Evolutionary conservation across 495 filamentous ascomycete genomes (phyloP).

Genomic region (Penicillium bialowiezense): DNA sequence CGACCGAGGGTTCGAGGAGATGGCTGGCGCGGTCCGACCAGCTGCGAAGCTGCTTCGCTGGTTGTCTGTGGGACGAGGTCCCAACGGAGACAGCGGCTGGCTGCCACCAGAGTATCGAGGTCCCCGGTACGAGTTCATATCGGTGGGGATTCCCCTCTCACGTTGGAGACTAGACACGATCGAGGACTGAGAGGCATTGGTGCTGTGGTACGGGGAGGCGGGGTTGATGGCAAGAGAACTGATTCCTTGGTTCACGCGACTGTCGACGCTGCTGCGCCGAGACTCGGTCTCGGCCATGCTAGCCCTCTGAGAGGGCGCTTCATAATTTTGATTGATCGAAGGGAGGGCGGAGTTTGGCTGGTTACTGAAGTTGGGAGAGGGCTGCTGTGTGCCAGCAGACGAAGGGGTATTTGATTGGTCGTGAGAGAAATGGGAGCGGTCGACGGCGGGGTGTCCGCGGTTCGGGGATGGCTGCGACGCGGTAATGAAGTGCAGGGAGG

Average conservation of each 20-base stretch:
- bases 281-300: conserved; percentile 55
- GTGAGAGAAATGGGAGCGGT: conserved; percentile 42
- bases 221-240: conserved; percentile 63
- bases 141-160: conserved; percentile 49
- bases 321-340: conserved; percentile 52
- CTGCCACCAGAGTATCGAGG: conserved; percentile 43
- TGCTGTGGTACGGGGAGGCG: conserved; percentile 68
- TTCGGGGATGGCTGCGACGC: conserved; percentile 51
- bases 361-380: conserved; percentile 42
- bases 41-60: conserved; percentile 52
- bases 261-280: conserved; percentile 75
- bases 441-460: conserved; percentile 39
- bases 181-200: conserved; percentile 74
- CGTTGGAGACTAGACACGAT: conserved; percentile 62
- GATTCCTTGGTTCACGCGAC: conserved; percentile 69
- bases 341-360: conserved; percentile 44
- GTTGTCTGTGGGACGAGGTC: conserved; percentile 45
- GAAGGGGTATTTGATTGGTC: conserved; percentile 45
- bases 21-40: conserved; percentile 66
- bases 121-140: conserved; percentile 57
- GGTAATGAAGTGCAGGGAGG: conserved; percentile 46
- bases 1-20: conserved; percentile 72
- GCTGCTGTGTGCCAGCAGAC: conserved; percentile 42
- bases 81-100: conserved; percentile 47
- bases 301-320: conserved; percentile 42